Percentiles rank a stretch among this genome's conserved stretches.
phyloP scores from a whole-genome alignment of 257 asterid genomes.

The Lantana camara region DNA sequence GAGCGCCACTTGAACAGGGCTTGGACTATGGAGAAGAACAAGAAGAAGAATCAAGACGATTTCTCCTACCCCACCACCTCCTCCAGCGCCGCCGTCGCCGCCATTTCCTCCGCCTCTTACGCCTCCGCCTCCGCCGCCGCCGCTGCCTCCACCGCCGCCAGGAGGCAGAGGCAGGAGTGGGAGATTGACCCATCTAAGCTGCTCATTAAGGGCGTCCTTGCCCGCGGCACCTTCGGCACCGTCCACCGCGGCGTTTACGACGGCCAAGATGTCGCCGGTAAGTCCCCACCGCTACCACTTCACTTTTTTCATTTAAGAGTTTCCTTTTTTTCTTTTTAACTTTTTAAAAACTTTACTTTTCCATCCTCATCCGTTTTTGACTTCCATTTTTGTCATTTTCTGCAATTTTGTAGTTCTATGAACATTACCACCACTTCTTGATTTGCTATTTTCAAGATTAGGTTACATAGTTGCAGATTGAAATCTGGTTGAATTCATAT shows the following conservation, averaged over 20 bases:
- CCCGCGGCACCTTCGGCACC: constrained; percentile 90
- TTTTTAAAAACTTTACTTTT: not conserved
- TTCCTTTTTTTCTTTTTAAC: not conserved
- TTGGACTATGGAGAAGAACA: constrained; percentile 64
- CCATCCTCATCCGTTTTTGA: not conserved
- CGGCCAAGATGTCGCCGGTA: constrained; percentile 88
- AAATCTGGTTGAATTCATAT: constrained; percentile 11
- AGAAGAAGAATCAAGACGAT: constrained; percentile 40
- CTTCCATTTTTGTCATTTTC: constrained; percentile 26
- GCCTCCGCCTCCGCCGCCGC: constrained; percentile 10
- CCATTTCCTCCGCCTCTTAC: constrained; percentile 15
- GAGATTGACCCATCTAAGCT: constrained; percentile 83
- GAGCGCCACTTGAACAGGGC: constrained; percentile 70
- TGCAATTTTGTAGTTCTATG: not conserved
- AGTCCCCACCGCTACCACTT: constrained; percentile 24
- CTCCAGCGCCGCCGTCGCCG: constrained; percentile 12
- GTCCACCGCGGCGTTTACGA: constrained; percentile 89
- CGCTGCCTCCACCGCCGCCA: constrained; percentile 13
- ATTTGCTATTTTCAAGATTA: not conserved
- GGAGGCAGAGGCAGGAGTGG: constrained; percentile 76
- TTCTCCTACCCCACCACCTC: constrained; percentile 30
- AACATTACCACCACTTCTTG: not conserved
- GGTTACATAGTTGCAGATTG: not conserved
- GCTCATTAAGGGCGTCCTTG: constrained; percentile 61
- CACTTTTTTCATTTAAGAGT: not conserved